These are phyloP conservation scores for Pseudocercospora fijiensis DNA, from an alignment of 2,329 filamentous ascomycete species.

Conservation along the genomic window DNA sequence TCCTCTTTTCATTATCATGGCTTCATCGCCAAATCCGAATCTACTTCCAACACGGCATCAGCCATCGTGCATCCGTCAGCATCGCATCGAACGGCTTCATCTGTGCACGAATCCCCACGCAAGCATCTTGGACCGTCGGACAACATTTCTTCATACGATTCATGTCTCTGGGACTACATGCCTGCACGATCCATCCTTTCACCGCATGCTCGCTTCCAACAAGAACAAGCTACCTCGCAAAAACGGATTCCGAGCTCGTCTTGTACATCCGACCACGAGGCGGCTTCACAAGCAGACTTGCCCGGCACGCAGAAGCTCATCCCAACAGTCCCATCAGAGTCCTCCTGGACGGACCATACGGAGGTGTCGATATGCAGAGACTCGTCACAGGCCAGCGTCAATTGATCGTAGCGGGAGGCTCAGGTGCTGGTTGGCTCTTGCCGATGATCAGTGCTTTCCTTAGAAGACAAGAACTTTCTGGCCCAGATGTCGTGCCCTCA, in stretches of 20 bases:
- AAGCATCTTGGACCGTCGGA: constrained; percentile 51
- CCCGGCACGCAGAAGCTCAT: constrained; percentile 30
- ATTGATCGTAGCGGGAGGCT: constrained; percentile 56
- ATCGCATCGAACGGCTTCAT: constrained; percentile 45
- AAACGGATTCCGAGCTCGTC: constrained; percentile 44
- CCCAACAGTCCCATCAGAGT: constrained; percentile 45
- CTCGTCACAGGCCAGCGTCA: constrained; percentile 44
- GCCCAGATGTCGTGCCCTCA: neutral
- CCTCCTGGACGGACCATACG: constrained; percentile 59
- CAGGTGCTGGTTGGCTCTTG: constrained; percentile 56
- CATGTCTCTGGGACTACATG: constrained; percentile 45
- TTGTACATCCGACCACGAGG: constrained; percentile 54
- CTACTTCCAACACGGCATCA: constrained; percentile 51
- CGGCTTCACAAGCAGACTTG: constrained; percentile 52
- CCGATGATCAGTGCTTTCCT: constrained; percentile 47
- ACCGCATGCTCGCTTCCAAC: constrained; percentile 54
- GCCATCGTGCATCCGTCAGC: constrained; percentile 46
- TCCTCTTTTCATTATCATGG: constrained; percentile 52
- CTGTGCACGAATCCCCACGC: constrained; percentile 47
- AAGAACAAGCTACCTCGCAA: constrained; percentile 7
- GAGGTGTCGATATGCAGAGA: constrained; percentile 47
- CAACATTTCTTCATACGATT: constrained; percentile 60
- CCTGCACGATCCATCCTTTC: constrained; percentile 55
- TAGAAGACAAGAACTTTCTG: constrained; percentile 15
- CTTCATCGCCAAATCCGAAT: constrained; percentile 49